Base-by-base conservation (phyloP, 306 rosid genomes). In the Nissolia schottii region DNA sequence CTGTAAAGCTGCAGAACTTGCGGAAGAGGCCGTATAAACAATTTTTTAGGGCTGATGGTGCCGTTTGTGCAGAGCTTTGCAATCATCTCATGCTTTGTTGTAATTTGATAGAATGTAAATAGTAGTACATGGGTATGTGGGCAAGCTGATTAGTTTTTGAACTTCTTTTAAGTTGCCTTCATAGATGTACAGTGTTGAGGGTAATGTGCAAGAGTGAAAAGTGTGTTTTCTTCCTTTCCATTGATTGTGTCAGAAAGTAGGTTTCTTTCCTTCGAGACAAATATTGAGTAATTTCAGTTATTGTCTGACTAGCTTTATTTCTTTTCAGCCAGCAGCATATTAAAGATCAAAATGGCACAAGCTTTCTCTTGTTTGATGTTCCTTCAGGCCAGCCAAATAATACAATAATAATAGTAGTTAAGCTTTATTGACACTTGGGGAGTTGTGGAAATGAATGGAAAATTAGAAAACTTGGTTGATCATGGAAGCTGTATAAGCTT, bases 101-200 rank as follows among this genome's bases (percentile, higher is more conserved):
- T 61, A 53, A 45, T 75, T 75, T 58, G 50, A 25, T 77, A 64
- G 80, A 50, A 58, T 87, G 96, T 89, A 85, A 68, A 91, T 89
- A 87, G 84, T 87, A 83, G 84, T 83, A 71, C 78, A 74, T 35
- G 64, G 73, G 55, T 75, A 58, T 73, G 65, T 70, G 80, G 75
- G 66, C 48, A 71, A 73, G 74, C 83, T 80, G 71, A 65, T 80
- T 66, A 54, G 64, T 66, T 77, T 65, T 70, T 40, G 15, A 25
- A 31, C 83, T 65, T 45, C 15, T 67, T 70, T 67, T 13, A 41
- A 69, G 88, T 80, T 70, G 75, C 69, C 78, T 76, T 64, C 65
- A 48, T 69, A 71, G 80, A 41, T 91, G 97, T 91, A 89, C 78
- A 87, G 86, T 75, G 76, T 76, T 76, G 80, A 71, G 79, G 70